A percentile compares a stretch with the other conserved stretches of the same genome.
Conservation (phyloP, 2,329 filamentous ascomycete species). For the Cladorrhinum sp. region DNA sequence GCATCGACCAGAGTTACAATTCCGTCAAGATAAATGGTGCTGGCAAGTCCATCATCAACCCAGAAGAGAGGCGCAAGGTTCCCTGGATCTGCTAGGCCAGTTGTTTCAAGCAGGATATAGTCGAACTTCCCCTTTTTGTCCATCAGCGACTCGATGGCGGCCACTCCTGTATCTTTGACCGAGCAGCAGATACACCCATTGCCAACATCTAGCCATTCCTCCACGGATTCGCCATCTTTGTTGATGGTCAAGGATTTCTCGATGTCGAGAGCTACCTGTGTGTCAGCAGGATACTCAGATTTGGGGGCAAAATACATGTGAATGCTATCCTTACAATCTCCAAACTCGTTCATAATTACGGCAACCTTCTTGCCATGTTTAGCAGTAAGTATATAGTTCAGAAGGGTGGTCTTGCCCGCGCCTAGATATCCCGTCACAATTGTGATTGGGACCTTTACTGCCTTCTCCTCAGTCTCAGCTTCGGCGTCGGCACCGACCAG, state of each 20-base stretch:
- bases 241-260: slow-evolving; percentile 94
- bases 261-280: slow-evolving; percentile 74
- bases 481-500: slow-evolving; percentile 50
- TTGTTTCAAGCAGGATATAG: slow-evolving; percentile 96
- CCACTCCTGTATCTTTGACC: slow-evolving; percentile 92
- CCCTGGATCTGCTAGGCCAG: slow-evolving; percentile 89
- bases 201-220: slow-evolving; percentile 93
- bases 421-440: slow-evolving; percentile 91
- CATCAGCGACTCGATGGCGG: slow-evolving; percentile 94
- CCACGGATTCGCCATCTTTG: slow-evolving; percentile 74
- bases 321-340: slow-evolving; percentile 29
- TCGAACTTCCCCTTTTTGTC: slow-evolving; percentile 90
- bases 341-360: slow-evolving; percentile 82
- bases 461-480: slow-evolving; percentile 47
- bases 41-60: slow-evolving; percentile 93
- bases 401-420: slow-evolving; percentile 88
- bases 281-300: slow-evolving; percentile 22
- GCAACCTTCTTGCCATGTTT: slow-evolving; percentile 97
- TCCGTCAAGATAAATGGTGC: slow-evolving; percentile 92
- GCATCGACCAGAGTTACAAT: slow-evolving; percentile 96
- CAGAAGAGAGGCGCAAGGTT: slow-evolving; percentile 96
- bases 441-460: slow-evolving; percentile 74
- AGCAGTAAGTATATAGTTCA: slow-evolving; percentile 94
- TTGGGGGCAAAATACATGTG: slow-evolving; percentile 6
- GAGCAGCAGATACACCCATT: slow-evolving; percentile 98